phyloP scores from a whole-genome alignment of 2,329 filamentous ascomycete genomes.

The Claviceps digitariae region DNA sequence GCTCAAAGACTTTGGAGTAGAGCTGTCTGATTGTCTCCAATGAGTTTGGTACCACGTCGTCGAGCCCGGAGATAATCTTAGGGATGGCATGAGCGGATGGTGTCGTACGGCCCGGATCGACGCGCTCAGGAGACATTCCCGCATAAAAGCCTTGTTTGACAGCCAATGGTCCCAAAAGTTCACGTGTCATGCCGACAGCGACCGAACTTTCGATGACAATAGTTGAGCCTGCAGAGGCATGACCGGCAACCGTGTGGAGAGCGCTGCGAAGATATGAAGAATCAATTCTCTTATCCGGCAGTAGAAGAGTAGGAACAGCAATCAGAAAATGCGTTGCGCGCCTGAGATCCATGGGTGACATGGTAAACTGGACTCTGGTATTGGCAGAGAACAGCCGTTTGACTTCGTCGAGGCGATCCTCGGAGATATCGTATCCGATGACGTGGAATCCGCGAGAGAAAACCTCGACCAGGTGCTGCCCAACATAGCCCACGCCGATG shows the following conservation, averaged over 20 bases:
- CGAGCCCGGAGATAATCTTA: conserved; percentile 39
- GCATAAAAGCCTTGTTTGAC: conserved; percentile 26
- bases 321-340: conserved; percentile 38
- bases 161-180: conserved; percentile 32
- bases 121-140: conserved; percentile 38
- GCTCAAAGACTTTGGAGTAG: conserved; percentile 34
- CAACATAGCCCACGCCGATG: conserved; percentile 40
- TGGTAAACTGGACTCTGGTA: conserved; percentile 23
- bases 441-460: conserved; percentile 28
- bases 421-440: conserved; percentile 35
- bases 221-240: conserved; percentile 29
- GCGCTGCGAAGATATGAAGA: conserved; percentile 32
- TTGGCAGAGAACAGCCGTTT: conserved; percentile 14
- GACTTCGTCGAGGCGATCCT: conserved; percentile 23
- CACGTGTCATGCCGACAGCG: conserved; percentile 39
- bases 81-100: conserved; percentile 31
- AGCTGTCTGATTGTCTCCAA: conserved; percentile 28
- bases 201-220: conserved; percentile 42
- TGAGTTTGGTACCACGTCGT: conserved; percentile 30
- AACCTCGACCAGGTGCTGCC: conserved; percentile 30
- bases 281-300: conserved; percentile 32
- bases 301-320: conserved; percentile 37
- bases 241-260: conserved; percentile 24
- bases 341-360: conserved; percentile 22
- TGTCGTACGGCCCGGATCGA: conserved; percentile 35